Percentiles rank a stretch among this genome's conserved stretches.
These are phyloP conservation scores for Phytophthora podocarpi DNA, from an alignment of 352 stramenopile genomes.

Conservation along the genomic window DNA sequence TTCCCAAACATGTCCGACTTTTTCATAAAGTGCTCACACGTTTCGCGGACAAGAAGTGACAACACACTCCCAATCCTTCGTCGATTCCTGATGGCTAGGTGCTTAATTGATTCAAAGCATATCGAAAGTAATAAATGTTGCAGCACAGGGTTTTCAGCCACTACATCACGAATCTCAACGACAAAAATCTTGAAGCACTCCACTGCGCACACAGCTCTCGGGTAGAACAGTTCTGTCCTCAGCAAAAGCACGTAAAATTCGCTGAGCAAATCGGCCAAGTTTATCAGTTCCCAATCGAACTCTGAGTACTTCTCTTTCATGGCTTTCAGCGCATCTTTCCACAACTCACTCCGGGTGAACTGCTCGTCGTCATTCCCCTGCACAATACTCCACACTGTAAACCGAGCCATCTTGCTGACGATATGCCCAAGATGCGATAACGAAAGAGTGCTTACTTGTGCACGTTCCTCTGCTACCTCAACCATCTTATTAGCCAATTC, in stretches of 20 bases:
- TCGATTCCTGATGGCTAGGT: constrained; percentile 37
- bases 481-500: constrained; percentile 51
- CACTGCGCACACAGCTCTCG: constrained; percentile 53
- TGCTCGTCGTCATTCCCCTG: constrained; percentile 29
- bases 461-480: constrained; percentile 51
- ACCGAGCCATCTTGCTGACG: constrained; percentile 68
- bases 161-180: constrained; percentile 43
- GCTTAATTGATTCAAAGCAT: constrained; percentile 68
- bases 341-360: constrained; percentile 39
- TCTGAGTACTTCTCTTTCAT: constrained; percentile 74
- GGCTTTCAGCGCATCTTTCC: constrained; percentile 48
- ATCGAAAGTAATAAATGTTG: constrained; percentile 77
- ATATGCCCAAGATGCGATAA: constrained; percentile 67
- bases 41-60: constrained; percentile 60
- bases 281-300: constrained; percentile 69
- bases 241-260: constrained; percentile 71
- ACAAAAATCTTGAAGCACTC: constrained; percentile 75
- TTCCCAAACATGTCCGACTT: constrained; percentile 74
- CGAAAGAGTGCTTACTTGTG: constrained; percentile 43
- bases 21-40: constrained; percentile 71
- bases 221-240: constrained; percentile 40
- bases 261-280: constrained; percentile 62
- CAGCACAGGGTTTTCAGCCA: constrained; percentile 47
- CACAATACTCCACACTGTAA: constrained; percentile 62
- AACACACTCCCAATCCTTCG: constrained; percentile 41